Conservation (phyloP, 768 basidiomycete species). For the Boletus rufocinnamomeus region DNA sequence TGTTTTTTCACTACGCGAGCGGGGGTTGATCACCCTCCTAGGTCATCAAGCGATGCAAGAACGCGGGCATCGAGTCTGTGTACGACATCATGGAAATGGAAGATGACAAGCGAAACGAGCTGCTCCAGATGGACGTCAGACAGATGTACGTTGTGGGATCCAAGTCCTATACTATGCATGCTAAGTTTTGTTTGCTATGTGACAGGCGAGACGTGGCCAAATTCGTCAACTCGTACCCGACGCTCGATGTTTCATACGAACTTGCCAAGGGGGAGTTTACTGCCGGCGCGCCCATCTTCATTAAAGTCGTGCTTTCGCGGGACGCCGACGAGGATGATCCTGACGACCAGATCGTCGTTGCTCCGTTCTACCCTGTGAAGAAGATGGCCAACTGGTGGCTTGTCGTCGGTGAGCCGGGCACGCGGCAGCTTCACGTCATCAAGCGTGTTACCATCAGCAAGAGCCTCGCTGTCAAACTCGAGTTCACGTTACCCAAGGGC, state of each 20-base stretch:
- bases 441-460: slow-evolving; percentile 83
- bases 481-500: slow-evolving; percentile 87
- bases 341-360: slow-evolving; percentile 82
- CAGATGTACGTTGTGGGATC: slow-evolving; percentile 68
- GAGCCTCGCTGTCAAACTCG: slow-evolving; percentile 79
- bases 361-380: slow-evolving; percentile 87
- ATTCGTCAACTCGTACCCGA: slow-evolving; percentile 96
- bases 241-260: slow-evolving; percentile 87
- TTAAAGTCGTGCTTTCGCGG: slow-evolving; percentile 77
- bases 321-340: slow-evolving; percentile 80
- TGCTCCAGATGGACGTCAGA: slow-evolving; percentile 80
- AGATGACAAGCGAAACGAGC: slow-evolving; percentile 78
- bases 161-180: background rate
- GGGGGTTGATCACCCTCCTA: slow-evolving; percentile 29
- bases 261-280: slow-evolving; percentile 87
- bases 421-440: slow-evolving; percentile 78
- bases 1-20: background rate
- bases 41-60: slow-evolving; percentile 85
- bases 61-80: slow-evolving; percentile 80
- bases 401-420: slow-evolving; percentile 82
- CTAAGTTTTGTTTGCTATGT: background rate
- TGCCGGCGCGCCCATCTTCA: slow-evolving; percentile 78
- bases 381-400: slow-evolving; percentile 99
- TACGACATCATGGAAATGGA: slow-evolving; percentile 99
- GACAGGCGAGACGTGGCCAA: slow-evolving; percentile 89